Conservation (phyloP, 495 filamentous ascomycete genomes). For the Hyphodiscus hymeniophilus region DNA sequence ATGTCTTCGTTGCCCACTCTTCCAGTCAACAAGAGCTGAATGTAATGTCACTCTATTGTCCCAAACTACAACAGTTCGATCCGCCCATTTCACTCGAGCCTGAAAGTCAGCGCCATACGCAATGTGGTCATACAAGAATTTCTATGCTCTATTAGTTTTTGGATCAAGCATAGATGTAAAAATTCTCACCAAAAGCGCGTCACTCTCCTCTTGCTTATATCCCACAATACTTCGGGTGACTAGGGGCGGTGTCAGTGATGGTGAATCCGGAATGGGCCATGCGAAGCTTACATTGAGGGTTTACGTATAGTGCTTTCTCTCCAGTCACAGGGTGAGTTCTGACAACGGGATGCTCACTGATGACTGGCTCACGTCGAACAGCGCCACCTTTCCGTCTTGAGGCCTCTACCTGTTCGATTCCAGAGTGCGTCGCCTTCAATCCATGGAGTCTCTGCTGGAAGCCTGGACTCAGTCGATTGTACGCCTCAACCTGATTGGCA, state of each 20-base stretch:
- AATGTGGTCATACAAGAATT: conserved; percentile 86
- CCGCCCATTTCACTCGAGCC: conserved; percentile 75
- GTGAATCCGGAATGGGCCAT: not conserved
- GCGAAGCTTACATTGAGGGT: conserved; percentile 67
- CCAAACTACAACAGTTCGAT: conserved; percentile 79
- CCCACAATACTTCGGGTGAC: conserved; percentile 43
- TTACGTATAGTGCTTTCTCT: conserved; percentile 81
- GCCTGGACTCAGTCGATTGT: conserved; percentile 62
- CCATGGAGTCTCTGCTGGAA: conserved; percentile 70
- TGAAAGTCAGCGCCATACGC: conserved; percentile 81
- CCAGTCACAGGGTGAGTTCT: conserved; percentile 77
- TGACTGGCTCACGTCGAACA: conserved; percentile 62
- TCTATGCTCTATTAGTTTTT: conserved; percentile 69
- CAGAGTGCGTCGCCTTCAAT: conserved; percentile 68
- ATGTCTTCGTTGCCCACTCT: conserved; percentile 68
- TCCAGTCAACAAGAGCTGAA: conserved; percentile 74
- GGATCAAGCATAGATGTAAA: conserved; percentile 24
- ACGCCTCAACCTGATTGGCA: conserved; percentile 64
- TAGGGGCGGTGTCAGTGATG: conserved; percentile 42
- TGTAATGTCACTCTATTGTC: conserved; percentile 79
- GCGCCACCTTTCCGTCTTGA: conserved; percentile 48
- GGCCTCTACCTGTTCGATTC: conserved; percentile 57
- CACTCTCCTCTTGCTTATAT: conserved; percentile 61
- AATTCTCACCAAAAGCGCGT: conserved; percentile 56
- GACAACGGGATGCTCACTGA: conserved; percentile 64